These are phyloP conservation scores for Elsinoe ampelina DNA, from an alignment of 2,329 filamentous ascomycete genomes.

Conservation along the genomic window DNA sequence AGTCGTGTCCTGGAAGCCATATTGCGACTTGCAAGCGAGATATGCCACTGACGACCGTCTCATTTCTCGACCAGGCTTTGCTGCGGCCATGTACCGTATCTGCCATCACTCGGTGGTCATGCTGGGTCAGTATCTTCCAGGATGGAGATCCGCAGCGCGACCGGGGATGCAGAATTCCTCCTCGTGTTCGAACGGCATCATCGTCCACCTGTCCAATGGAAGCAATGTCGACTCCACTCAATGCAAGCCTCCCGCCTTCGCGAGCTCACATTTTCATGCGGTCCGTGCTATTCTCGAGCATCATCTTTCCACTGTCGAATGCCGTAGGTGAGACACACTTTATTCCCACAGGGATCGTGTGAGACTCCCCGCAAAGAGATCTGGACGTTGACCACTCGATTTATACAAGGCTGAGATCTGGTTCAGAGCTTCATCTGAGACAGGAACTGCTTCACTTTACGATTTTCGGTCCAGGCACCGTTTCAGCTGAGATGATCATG, in stretches of 20 bases:
- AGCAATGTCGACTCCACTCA: not conserved
- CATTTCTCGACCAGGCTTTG: not conserved
- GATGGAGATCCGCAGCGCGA: not conserved
- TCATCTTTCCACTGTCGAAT: not conserved
- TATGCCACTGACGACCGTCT: not conserved
- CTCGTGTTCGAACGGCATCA: not conserved
- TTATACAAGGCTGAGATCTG: not conserved
- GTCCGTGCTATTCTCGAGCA: not conserved
- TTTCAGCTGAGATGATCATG: not conserved
- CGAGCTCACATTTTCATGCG: not conserved
- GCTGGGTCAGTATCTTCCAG: not conserved
- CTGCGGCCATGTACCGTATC: not conserved
- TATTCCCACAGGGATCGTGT: not conserved
- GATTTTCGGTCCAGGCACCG: not conserved
- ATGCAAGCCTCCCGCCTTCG: not conserved
- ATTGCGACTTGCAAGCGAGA: constrained; percentile 3
- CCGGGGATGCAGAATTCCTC: not conserved
- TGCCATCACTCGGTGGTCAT: not conserved
- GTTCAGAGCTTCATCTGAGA: not conserved
- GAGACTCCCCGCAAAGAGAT: not conserved
- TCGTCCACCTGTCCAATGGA: not conserved
- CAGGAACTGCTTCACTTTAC: not conserved
- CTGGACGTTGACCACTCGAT: not conserved
- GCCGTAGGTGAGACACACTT: not conserved
- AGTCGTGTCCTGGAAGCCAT: not conserved